Conservation (phyloP, 345 rosid genomes). For the Gossypium turneri region DNA sequence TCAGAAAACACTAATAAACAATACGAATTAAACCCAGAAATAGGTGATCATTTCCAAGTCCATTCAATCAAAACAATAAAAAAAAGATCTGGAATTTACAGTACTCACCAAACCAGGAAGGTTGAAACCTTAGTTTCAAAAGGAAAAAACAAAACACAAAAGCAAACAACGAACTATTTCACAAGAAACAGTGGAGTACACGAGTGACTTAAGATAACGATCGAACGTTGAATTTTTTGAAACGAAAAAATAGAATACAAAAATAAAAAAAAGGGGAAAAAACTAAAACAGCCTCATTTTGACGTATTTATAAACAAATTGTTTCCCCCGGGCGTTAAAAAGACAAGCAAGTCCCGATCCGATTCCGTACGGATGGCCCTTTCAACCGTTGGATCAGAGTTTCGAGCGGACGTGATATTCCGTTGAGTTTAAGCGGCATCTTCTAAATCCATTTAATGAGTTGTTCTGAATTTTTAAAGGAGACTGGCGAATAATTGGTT, state of each 20-base stretch:
- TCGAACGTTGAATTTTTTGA: constrained; percentile 14
- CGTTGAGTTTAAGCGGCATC: not conserved
- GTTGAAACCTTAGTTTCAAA: constrained; percentile 7
- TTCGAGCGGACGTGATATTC: constrained; percentile 2
- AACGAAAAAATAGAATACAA: not conserved
- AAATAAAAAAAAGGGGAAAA: not conserved
- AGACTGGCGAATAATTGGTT: not conserved
- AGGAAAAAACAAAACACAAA: not conserved
- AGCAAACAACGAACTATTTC: not conserved
- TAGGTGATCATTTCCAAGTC: not conserved
- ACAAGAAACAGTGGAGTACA: constrained; percentile 11
- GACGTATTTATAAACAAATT: not conserved
- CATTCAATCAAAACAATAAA: not conserved
- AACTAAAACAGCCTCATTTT: not conserved
- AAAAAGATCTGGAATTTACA: not conserved
- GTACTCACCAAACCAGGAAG: constrained; percentile 16
- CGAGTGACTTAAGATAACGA: constrained; percentile 17
- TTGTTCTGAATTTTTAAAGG: not conserved
- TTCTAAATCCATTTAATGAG: not conserved
- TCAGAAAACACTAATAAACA: not conserved
- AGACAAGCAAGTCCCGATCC: not conserved
- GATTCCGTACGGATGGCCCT: not conserved
- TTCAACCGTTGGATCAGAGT: constrained; percentile 5
- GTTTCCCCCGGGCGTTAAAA: constrained; percentile 11
- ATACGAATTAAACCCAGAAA: constrained; percentile 1